phyloP scores from a whole-genome alignment of 257 asterid species.

The Cinchona pubescens region DNA sequence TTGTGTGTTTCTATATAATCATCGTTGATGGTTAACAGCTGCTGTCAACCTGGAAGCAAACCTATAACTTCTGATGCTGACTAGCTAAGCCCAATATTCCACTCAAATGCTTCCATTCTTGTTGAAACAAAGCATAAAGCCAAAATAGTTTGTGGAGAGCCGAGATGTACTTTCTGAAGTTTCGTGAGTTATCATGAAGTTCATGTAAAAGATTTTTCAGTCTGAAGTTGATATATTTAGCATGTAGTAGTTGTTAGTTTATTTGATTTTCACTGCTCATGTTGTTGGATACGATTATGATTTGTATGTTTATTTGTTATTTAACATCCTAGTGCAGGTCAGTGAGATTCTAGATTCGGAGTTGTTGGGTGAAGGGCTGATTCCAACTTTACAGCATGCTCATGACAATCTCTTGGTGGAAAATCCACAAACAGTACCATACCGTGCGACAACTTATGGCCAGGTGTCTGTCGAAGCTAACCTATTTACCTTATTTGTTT shows the following conservation, averaged over 20 bases:
- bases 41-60: conserved; percentile 1
- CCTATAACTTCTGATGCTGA: background rate
- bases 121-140: background rate
- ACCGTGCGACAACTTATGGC: conserved; percentile 71
- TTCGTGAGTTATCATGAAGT: background rate
- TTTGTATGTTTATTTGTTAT: background rate
- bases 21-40: background rate
- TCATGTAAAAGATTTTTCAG: background rate
- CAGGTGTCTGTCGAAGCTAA: conserved; percentile 56
- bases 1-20: background rate
- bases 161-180: background rate
- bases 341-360: conserved; percentile 95
- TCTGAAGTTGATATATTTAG: background rate
- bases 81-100: background rate
- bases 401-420: conserved; percentile 80
- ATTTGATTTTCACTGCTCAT: background rate
- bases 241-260: too few relatives aligned
- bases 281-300: background rate
- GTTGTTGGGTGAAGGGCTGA: conserved; percentile 93
- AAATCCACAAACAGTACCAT: conserved; percentile 83
- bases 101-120: background rate
- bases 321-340: conserved; percentile 48
- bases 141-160: background rate
- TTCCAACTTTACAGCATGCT: conserved; percentile 96
- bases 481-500: conserved; percentile 9